A percentile compares a stretch with the other conserved stretches of the same genome.
phyloP scores from a whole-genome alignment of 164 flowering plant genomes.

The Vitis rotundifolia region DNA sequence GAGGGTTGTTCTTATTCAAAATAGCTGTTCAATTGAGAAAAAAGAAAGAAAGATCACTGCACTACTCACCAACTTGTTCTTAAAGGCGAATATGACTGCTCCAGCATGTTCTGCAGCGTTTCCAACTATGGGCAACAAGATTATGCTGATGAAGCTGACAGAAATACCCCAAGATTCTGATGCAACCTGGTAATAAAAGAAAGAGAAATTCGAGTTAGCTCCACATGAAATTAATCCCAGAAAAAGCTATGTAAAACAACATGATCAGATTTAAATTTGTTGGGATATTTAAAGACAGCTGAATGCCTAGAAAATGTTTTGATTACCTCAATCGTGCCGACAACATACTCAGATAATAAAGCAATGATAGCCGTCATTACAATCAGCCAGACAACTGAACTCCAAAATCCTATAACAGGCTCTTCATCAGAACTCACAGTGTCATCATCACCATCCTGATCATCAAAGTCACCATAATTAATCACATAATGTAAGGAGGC shows the following conservation, averaged over 20 bases:
- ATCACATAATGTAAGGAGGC: no score
- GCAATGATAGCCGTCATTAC: conserved; percentile 75
- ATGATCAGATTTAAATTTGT: no score
- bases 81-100: conserved; percentile 83
- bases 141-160: conserved; percentile 83
- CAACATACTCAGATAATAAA: conserved; percentile 79
- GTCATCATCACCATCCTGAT: conserved; percentile 30
- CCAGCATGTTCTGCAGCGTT: conserved; percentile 98
- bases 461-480: no score
- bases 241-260: background rate
- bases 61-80: conserved; percentile 81
- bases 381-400: conserved; percentile 67
- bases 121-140: conserved; percentile 90
- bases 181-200: conserved; percentile 52
- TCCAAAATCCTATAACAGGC: conserved; percentile 72
- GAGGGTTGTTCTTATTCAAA: no score
- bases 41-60: background rate
- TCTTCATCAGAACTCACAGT: conserved; percentile 31
- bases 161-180: conserved; percentile 87
- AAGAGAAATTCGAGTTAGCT: background rate
- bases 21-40: background rate
- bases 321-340: conserved; percentile 83
- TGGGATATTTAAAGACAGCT: no score
- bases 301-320: background rate
- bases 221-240: background rate